Percentiles rank a stretch among this genome's conserved stretches.
Evolutionary conservation across 805 yeast species (phyloP).

Genomic region (Metschnikowia noctiluminum): DNA sequence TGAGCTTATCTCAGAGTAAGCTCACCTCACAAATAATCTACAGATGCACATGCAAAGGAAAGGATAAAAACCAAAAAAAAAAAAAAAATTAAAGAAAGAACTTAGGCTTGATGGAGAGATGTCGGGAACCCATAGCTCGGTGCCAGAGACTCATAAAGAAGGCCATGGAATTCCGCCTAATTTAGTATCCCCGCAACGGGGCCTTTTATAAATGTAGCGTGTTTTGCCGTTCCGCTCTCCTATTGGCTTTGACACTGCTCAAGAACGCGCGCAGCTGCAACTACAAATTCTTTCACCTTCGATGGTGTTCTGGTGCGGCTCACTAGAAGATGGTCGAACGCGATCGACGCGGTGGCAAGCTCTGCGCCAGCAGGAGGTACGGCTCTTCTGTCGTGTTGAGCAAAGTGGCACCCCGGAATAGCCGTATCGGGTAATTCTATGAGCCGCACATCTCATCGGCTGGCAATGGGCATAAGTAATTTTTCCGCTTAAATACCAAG

Average conservation of each 20-base stretch:
- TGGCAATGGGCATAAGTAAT: background rate
- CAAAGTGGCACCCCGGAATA: slow-evolving; percentile 1
- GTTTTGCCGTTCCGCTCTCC: background rate
- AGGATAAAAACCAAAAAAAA: too few relatives aligned
- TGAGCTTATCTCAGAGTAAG: too few relatives aligned
- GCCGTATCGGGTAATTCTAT: slow-evolving; percentile 4
- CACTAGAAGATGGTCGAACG: slow-evolving; percentile 6
- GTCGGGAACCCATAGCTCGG: too few relatives aligned
- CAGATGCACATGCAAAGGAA: too few relatives aligned
- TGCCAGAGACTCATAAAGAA: background rate
- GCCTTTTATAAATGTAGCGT: slow-evolving; percentile 3
- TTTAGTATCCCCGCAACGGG: background rate
- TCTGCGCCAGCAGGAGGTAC: slow-evolving; percentile 3
- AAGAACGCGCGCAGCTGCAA: background rate
- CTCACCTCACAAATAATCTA: too few relatives aligned
- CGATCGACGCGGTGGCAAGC: slow-evolving; percentile 3
- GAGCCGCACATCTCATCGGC: slow-evolving; percentile 22
- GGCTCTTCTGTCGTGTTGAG: background rate
- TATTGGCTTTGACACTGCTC: slow-evolving; percentile 1
- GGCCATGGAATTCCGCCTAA: slow-evolving; percentile 1
- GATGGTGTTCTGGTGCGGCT: background rate
- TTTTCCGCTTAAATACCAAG: slow-evolving; percentile 10
- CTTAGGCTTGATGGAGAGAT: too few relatives aligned
- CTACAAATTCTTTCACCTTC: slow-evolving; percentile 1
- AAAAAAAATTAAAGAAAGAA: too few relatives aligned